Base-by-base conservation (phyloP, 768 basidiomycete species). In the Rubroboletus pulcherrimus region DNA sequence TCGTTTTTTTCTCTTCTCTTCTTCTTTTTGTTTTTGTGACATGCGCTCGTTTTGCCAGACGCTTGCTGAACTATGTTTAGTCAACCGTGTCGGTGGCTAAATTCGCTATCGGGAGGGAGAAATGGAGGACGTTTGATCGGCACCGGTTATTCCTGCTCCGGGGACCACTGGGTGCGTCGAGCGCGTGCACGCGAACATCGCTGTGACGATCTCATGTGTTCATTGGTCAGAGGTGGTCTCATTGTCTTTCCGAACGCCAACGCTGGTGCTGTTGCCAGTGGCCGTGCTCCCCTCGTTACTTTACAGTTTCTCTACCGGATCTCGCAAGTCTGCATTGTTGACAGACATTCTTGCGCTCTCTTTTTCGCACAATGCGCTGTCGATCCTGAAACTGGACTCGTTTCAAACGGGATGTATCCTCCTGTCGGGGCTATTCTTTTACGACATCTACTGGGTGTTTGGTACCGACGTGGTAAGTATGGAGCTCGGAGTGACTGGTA, bases 401-500 rank as follows among this genome's bases (percentile, higher is more conserved):
- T 96, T 98, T 78, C 73, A 79, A 64, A 97, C 96, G 15, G 96
- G 93, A 7, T 79, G 80, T 39, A 82, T 93, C 56, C 79, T 98
- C 4, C 77, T 99, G 6, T 80, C 81, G 3, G 93, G 91, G 5
- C 75, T 99, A 24, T 93, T 98, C 73, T 44, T 97, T 40, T 98
- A 98, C 67, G 96, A 98, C 68, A 82, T 97, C 39, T 96, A 87
- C 81, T 97, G 91, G 91, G 93, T 95, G 3, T 95, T 94, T 68
- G 90, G 89, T 19, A 89, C 89, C 0, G 81, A 85, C 64, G 90
- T 93, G 72, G 90, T 90, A 69, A 68, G 88, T 26, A 76, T 2
- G 35, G n/a, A 19, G 37, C 8, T 49, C 31, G 57, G 26, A 60
- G 21, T 5, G 5, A 14, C 2, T 3, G 9, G 31, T 38, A 0